Percentiles rank a stretch among this genome's conserved stretches.
Conservation (phyloP, 352 stramenopile genomes). For the Pythium coloratum region DNA sequence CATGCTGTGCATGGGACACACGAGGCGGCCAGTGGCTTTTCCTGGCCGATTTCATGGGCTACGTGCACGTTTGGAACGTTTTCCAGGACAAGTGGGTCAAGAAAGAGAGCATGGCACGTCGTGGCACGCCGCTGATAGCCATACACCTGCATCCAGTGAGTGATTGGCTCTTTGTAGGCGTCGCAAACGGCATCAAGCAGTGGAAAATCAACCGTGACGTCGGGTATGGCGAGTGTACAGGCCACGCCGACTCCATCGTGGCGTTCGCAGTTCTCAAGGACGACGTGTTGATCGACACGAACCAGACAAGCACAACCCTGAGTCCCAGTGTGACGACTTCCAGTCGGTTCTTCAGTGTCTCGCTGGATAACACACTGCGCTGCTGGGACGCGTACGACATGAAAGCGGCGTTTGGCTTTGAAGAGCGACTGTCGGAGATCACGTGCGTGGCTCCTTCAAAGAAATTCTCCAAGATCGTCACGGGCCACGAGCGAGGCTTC, state of each 20-base stretch:
- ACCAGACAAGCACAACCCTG: background rate
- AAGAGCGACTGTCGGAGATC: constrained; percentile 65
- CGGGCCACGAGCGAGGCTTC: constrained; percentile 51
- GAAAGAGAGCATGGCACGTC: constrained; percentile 34
- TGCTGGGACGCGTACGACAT: constrained; percentile 80
- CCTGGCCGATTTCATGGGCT: constrained; percentile 50
- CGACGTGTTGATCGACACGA: constrained; percentile 12
- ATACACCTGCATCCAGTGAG: constrained; percentile 15
- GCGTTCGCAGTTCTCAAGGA: constrained; percentile 41
- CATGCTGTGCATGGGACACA: constrained; percentile 61
- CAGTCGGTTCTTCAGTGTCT: constrained; percentile 62
- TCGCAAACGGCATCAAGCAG: constrained; percentile 50
- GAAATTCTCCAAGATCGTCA: constrained; percentile 56
- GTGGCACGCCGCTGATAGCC: constrained; percentile 22
- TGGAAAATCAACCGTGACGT: constrained; percentile 63
- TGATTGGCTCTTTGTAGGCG: constrained; percentile 51
- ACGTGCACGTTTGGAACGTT: constrained; percentile 65
- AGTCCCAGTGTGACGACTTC: constrained; percentile 20
- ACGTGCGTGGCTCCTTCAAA: constrained; percentile 55
- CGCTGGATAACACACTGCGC: constrained; percentile 66
- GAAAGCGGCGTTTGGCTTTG: constrained; percentile 59
- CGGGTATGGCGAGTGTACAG: constrained; percentile 54
- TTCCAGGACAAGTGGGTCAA: constrained; percentile 63
- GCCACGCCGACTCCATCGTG: constrained; percentile 53
- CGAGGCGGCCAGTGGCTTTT: constrained; percentile 44